A percentile compares a stretch with the other conserved stretches of the same genome.
Evolutionary conservation across 129 eudicot species (phyloP).

Genomic region (Chrysanthemum seticuspe): DNA sequence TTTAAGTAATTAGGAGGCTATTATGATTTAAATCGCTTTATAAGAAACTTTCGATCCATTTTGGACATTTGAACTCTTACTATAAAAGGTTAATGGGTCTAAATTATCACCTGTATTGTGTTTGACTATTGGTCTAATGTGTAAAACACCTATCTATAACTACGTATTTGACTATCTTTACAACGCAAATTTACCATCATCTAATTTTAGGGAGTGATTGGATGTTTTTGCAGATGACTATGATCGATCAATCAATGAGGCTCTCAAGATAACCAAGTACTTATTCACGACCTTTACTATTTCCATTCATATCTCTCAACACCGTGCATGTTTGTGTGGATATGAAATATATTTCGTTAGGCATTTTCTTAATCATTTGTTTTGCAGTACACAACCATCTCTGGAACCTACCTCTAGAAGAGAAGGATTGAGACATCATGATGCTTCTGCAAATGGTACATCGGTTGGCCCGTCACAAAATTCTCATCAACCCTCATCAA

Average conservation of each 20-base stretch:
- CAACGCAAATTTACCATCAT: not conserved
- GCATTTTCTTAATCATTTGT: constrained; percentile 6
- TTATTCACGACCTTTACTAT: constrained; percentile 18
- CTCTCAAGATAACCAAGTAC: constrained; percentile 85
- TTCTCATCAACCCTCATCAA: constrained; percentile 39
- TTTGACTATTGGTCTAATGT: not conserved
- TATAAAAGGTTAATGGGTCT: not conserved
- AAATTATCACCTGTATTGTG: not conserved
- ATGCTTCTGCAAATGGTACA: constrained; percentile 54
- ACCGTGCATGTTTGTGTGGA: not conserved
- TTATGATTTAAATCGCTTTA: too few species aligned
- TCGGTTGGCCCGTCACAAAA: constrained; percentile 50
- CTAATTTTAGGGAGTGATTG: constrained; percentile 13
- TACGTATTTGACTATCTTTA: not conserved
- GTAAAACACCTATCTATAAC: not conserved
- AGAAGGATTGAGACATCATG: constrained; percentile 49
- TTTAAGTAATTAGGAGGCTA: too few species aligned
- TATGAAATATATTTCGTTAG: not conserved
- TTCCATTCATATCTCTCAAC: constrained; percentile 5
- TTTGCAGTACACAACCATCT: constrained; percentile 51
- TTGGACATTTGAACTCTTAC: too few species aligned
- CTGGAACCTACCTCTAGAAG: constrained; percentile 57
- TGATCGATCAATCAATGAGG: constrained; percentile 91
- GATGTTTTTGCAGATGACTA: constrained; percentile 76
- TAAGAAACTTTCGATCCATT: too few species aligned